These are phyloP conservation scores for Saccharomycopsis sp. DNA, from an alignment of 805 yeast species.

Conservation along the genomic window DNA sequence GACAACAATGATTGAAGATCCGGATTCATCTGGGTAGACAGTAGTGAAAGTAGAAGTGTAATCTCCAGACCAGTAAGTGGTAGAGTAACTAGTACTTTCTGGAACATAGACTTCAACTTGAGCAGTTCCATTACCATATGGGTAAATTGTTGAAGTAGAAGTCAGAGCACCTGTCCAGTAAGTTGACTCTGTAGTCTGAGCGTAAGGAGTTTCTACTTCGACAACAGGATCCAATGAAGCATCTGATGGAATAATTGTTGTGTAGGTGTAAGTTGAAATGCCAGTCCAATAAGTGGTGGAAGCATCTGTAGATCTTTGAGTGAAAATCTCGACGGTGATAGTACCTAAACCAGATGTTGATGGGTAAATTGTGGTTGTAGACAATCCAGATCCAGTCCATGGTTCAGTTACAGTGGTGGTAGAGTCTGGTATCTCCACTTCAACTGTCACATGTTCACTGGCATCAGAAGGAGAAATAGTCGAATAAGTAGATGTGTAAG, in stretches of 20 bases:
- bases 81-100: not conserved
- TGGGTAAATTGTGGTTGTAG: not conserved
- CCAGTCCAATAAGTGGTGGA: conserved; percentile 5
- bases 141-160: not conserved
- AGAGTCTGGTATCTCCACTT: not conserved
- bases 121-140: not conserved
- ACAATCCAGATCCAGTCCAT: not conserved
- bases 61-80: not conserved
- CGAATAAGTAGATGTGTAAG: not conserved
- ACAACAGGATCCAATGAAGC: conserved; percentile 2
- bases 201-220: too few species aligned
- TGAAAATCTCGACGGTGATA: not conserved
- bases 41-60: not conserved
- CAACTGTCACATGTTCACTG: not conserved
- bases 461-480: not conserved
- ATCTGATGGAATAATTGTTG: too few species aligned
- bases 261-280: too few species aligned
- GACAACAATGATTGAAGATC: too few species aligned
- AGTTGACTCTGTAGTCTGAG: not conserved
- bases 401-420: not conserved
- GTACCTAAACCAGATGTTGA: not conserved
- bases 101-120: not conserved
- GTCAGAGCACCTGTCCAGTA: not conserved
- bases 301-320: not conserved
- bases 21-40: not conserved